Conservation (phyloP, 306 rosid genomes). For the Cicer yamashitae region DNA sequence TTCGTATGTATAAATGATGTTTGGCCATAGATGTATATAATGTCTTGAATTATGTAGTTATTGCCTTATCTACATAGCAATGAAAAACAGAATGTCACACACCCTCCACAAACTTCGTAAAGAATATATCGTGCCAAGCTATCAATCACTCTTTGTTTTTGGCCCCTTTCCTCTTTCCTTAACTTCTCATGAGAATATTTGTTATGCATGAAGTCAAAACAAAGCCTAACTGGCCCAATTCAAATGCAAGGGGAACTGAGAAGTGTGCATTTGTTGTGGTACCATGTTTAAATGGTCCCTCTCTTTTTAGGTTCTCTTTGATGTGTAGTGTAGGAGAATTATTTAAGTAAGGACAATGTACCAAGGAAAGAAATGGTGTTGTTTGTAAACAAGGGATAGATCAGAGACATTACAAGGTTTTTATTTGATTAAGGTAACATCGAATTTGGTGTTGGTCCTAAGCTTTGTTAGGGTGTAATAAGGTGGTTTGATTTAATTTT, state of each 20-base stretch:
- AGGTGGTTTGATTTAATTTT: too few species aligned
- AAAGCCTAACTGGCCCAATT: constrained; percentile 36
- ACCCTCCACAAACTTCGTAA: constrained; percentile 30
- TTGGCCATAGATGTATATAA: constrained; percentile 23
- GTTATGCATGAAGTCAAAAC: constrained; percentile 7
- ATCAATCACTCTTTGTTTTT: constrained; percentile 56
- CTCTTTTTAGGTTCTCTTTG: constrained; percentile 2
- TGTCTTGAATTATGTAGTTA: constrained; percentile 39
- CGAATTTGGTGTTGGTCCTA: too few species aligned
- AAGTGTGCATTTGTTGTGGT: constrained; percentile 20
- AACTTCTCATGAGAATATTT: constrained; percentile 46
- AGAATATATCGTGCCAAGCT: constrained; percentile 41
- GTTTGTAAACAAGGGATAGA: background rate
- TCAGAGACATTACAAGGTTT: background rate
- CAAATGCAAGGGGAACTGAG: constrained; percentile 1
- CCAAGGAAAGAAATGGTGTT: background rate
- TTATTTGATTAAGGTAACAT: background rate
- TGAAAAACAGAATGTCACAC: constrained; percentile 47
- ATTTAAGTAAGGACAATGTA: background rate
- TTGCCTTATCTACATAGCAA: constrained; percentile 37
- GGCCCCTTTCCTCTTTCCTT: constrained; percentile 51
- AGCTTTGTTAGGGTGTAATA: too few species aligned
- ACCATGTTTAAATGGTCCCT: constrained; percentile 19
- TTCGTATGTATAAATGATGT: constrained; percentile 34
- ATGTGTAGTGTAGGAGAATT: background rate